Evolutionary conservation across 805 yeast genomes (phyloP).

Genomic region (Pichia ethanolica): DNA sequence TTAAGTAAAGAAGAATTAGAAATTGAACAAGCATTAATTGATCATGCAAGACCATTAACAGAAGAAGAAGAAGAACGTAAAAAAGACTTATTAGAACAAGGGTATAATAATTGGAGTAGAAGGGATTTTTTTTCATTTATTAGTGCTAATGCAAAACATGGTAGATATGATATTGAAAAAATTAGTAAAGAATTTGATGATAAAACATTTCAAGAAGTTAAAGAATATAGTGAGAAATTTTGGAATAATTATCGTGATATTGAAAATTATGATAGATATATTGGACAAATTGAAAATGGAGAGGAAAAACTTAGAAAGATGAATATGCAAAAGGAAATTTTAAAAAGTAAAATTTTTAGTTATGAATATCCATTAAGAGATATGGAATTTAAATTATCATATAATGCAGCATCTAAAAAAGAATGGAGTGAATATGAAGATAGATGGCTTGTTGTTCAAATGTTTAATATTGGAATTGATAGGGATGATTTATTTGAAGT

Average conservation of each 20-base stretch:
- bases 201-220: constrained; percentile 72
- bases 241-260: constrained; percentile 75
- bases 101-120: constrained; percentile 78
- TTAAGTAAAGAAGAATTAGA: constrained; percentile 19
- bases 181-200: constrained; percentile 79
- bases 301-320: constrained; percentile 70
- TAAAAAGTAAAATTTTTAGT: constrained; percentile 65
- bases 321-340: constrained; percentile 67
- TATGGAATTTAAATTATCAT: constrained; percentile 57
- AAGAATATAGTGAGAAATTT: constrained; percentile 68
- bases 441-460: constrained; percentile 72
- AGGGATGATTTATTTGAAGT: constrained; percentile 70
- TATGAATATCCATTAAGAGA: constrained; percentile 72
- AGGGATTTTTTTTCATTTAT: constrained; percentile 83
- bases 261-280: constrained; percentile 82
- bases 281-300: constrained; percentile 77
- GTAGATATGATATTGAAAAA: constrained; percentile 62
- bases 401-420: constrained; percentile 50
- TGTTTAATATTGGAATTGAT: constrained; percentile 76
- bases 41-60: constrained; percentile 71
- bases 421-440: constrained; percentile 87
- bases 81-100: constrained; percentile 51
- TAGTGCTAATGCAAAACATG: constrained; percentile 65
- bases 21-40: constrained; percentile 66
- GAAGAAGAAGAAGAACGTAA: constrained; percentile 70